These are phyloP conservation scores for Pseudoneurospora amorphoporcata DNA, from an alignment of 495 filamentous ascomycete genomes.

Conservation along the genomic window DNA sequence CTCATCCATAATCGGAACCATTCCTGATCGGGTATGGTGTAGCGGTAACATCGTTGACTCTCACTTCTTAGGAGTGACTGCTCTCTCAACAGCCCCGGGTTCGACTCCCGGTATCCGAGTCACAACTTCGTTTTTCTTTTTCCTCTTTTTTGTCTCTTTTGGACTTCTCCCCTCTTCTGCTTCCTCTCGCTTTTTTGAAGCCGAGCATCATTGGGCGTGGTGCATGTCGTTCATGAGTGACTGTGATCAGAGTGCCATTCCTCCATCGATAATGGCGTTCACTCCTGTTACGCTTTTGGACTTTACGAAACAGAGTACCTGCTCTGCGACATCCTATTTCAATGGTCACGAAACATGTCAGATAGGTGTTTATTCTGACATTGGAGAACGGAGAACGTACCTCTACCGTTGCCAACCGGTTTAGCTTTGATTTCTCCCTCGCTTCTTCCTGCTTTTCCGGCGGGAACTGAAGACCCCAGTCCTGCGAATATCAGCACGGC, in stretches of 20 bases:
- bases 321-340: conserved; percentile 34
- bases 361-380: neutral
- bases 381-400: conserved; percentile 8
- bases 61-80: neutral
- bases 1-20: neutral
- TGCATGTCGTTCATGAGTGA: neutral
- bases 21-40: neutral
- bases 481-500: conserved; percentile 17
- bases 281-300: conserved; percentile 32
- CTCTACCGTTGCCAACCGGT: conserved; percentile 42
- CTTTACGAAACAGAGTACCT: conserved; percentile 33
- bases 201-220: neutral
- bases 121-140: neutral
- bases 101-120: neutral
- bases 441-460: conserved; percentile 31
- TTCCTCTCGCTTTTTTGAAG: neutral
- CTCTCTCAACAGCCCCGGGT: neutral
- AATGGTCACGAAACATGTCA: neutral
- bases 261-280: conserved; percentile 36
- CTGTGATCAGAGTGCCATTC: conserved; percentile 15
- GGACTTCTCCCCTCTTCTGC: neutral
- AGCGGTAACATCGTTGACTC: neutral
- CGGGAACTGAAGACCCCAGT: conserved; percentile 44
- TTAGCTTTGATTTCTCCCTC: conserved; percentile 36
- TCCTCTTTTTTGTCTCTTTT: neutral